Conservation (phyloP, 2,329 filamentous ascomycete species). For the Chrysosporium keratinophilum region DNA sequence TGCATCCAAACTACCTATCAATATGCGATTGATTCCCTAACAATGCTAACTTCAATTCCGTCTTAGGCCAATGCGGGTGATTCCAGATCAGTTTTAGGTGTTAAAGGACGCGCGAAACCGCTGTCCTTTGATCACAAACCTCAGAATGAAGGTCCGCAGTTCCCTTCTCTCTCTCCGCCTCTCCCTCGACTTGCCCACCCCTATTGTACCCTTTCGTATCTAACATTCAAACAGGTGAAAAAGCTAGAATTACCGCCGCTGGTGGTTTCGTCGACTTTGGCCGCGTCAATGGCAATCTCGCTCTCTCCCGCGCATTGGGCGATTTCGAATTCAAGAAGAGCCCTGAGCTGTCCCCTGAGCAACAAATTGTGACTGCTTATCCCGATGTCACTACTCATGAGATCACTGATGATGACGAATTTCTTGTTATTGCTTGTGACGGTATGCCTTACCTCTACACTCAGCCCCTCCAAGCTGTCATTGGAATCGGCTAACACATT, state of each 20-base stretch:
- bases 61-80: constrained; percentile 88
- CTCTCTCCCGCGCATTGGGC: constrained; percentile 90
- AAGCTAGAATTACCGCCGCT: constrained; percentile 87
- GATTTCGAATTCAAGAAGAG: constrained; percentile 99
- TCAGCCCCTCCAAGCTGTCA: neutral
- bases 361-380: constrained; percentile 95
- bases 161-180: neutral
- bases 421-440: constrained; percentile 84
- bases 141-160: constrained; percentile 73
- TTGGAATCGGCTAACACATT: constrained; percentile 10
- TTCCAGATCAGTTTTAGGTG: constrained; percentile 85
- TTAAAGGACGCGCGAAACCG: constrained; percentile 94
- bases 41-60: neutral
- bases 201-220: neutral
- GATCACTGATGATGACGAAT: constrained; percentile 86
- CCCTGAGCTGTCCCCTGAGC: constrained; percentile 89
- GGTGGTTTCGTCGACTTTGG: constrained; percentile 98
- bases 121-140: constrained; percentile 99
- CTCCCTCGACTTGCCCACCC: neutral
- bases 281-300: constrained; percentile 94
- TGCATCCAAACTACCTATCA: constrained; percentile 25
- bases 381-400: constrained; percentile 91
- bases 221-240: constrained; percentile 58
- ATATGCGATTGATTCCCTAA: constrained; percentile 18
- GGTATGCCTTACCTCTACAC: constrained; percentile 47